A percentile compares a stretch with the other conserved stretches of the same genome.
phyloP scores from a whole-genome alignment of 495 filamentous ascomycete genomes.

The Venustampulla echinocandica region DNA sequence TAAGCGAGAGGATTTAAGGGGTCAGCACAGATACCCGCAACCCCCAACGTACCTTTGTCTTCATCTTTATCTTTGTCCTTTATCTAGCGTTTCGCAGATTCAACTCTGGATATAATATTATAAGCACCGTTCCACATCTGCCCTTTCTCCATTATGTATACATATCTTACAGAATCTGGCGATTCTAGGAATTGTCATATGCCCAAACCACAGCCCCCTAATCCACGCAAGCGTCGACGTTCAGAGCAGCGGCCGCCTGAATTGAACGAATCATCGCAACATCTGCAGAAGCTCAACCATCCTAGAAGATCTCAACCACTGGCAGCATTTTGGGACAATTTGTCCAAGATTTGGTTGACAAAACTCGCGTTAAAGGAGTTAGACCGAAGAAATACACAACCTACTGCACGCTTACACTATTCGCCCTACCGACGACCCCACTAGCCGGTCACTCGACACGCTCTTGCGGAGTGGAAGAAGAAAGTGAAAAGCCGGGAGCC shows the following conservation, averaged over 20 bases:
- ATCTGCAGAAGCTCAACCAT: not conserved
- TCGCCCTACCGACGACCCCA: slow-evolving; percentile 4
- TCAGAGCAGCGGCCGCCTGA: not conserved
- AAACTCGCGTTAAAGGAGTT: slow-evolving; percentile 28
- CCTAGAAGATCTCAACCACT: not conserved
- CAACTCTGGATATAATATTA: too few relatives aligned
- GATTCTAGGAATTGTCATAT: not conserved
- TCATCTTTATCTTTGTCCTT: too few relatives aligned
- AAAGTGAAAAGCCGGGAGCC: slow-evolving; percentile 3
- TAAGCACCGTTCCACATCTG: not conserved
- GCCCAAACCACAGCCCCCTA: not conserved
- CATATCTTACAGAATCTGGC: not conserved
- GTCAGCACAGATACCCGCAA: too few relatives aligned
- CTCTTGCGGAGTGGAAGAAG: slow-evolving; percentile 9
- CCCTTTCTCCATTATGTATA: not conserved
- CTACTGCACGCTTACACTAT: slow-evolving; percentile 4
- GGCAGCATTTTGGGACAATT: slow-evolving; percentile 26
- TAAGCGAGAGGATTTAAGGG: too few relatives aligned
- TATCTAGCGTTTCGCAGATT: too few relatives aligned
- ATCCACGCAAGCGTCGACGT: not conserved
- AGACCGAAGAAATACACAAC: slow-evolving; percentile 24
- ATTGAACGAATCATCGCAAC: not conserved
- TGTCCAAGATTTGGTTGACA: slow-evolving; percentile 29
- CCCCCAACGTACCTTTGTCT: too few relatives aligned
- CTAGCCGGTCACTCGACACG: slow-evolving; percentile 6